These are phyloP conservation scores for Clathrospora elynae DNA, from an alignment of 2,329 filamentous ascomycete genomes.

Conservation along the genomic window DNA sequence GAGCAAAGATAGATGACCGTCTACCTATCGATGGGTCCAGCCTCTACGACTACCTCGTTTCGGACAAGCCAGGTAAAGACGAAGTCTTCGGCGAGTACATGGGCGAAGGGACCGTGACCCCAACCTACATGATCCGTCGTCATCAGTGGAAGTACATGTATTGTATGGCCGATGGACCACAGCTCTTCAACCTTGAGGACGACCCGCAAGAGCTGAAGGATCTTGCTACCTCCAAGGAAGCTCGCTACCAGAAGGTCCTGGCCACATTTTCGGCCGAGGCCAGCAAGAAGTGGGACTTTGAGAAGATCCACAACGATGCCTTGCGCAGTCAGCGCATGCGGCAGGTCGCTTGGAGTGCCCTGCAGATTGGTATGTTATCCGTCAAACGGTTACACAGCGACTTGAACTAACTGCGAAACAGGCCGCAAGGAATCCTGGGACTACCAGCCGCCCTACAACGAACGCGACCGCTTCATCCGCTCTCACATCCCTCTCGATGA, in stretches of 20 bases:
- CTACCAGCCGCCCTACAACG: conserved; percentile 75
- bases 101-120: conserved; percentile 86
- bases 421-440: conserved; percentile 73
- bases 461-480: conserved; percentile 74
- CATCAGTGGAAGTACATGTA: conserved; percentile 90
- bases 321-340: conserved; percentile 78
- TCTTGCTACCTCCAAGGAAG: conserved; percentile 57
- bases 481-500: conserved; percentile 81
- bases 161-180: conserved; percentile 80
- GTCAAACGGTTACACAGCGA: too few species aligned
- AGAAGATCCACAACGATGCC: conserved; percentile 74
- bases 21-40: conserved; percentile 88
- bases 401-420: conserved; percentile 13
- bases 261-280: conserved; percentile 75
- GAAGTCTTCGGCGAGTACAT: conserved; percentile 96
- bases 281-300: conserved; percentile 77
- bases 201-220: conserved; percentile 82
- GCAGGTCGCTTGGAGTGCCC: conserved; percentile 76
- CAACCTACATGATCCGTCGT: conserved; percentile 91
- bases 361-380: conserved; percentile 71
- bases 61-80: conserved; percentile 67
- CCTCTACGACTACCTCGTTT: conserved; percentile 54
- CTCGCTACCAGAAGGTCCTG: conserved; percentile 49
- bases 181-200: conserved; percentile 77
- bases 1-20: conserved; percentile 68